Evolutionary conservation across 148 eudicot genomes (phyloP), one percentile per base, ranked within the genome.

Genomic region (Hydrangea macrophylla): DNA sequence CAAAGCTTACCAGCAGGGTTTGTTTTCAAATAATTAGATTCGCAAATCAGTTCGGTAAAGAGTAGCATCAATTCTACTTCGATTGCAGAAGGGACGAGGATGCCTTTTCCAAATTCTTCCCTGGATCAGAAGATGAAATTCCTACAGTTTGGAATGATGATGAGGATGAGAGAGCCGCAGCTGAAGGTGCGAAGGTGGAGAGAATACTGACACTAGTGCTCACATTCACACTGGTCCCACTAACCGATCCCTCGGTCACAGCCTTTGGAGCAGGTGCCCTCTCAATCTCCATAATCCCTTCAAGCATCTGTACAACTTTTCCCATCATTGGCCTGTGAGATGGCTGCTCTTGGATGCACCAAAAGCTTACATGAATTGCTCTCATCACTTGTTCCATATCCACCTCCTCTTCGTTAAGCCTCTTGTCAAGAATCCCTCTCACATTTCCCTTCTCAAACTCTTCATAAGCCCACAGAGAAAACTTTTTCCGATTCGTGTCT

Each of bases 291-390:
- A 73, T 39, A 25, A 89, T 75, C 22, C 96, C 96, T 76, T 86
- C 96, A 1, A 89, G 65, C 92, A 89, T 84, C 68, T 86, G 89
- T 55, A 89, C 92, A 26, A 89, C 92, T 72, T 81, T 87, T 18
- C 92, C 90, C 92, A 90, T 90, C 79, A 59, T 80, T 5, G 92
- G 90, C 76, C 92, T 80, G 8, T 81, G 89, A 60, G 90, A 83
- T 12, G 92, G 89, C 51, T 89, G 92, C 68, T 89, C 89, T 69
- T 84, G 89, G 22, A 86, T 89, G 71, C 96, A 89, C 96, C 92
- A 89, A 69, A 89, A 87, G 54, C 96, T 80, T 51, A 85, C 88
- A 67, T 74, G 58, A 44, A 90, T 65, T 27, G 82, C 90, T 59
- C 92, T 79, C 48, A 33, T 53, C 27, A 83, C 86, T 73, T 86